Base-by-base conservation (phyloP, 2,329 filamentous ascomycete species). In the Pseudopithomyces maydicus region DNA sequence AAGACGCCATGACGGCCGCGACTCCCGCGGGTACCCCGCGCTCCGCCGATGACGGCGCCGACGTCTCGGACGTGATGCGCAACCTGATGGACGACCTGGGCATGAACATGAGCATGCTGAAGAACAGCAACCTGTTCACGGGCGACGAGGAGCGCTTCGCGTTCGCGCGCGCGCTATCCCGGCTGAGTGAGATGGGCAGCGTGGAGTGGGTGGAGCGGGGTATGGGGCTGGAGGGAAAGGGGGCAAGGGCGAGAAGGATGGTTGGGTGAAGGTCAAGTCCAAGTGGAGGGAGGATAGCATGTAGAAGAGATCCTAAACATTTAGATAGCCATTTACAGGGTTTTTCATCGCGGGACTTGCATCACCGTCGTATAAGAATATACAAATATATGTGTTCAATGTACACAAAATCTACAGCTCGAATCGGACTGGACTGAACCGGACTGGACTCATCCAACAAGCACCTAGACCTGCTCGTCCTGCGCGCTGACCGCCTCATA, bases 61-160 rank as follows among this genome's bases (percentile, higher is more conserved):
- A 83, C 38, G 78, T 90, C 12, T 85, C 88, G 42, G 85, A 90
- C 65, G 84, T 85, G 1, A 90, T 96, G 87, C 85, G 90, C 57
- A 87, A 86, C 69, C 83, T 96, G 69, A 90, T 97, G 85, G 92
- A 97, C 67, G 91, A 97, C 71, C 78, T 97, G 45, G 92, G 92
- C 38, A 85, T 92, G 79, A 93, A 90, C 67, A 93, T 95, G 79
- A 83, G 88, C 48, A 88, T 90, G 76, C 81, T 99, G 67, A 96
- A 96, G 80, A 88, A 88, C 64, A 92, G 89, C 41, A 91, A 85
- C 63, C 85, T 98, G 38, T 99, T 99, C 75, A 90, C 89, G 1
- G 95, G 95, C 39, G 95, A 97, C 56, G 95, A 99, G 79, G 95
- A 99, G 78, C 86, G 92, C 0, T 99, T 99, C 79, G 95, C 95